Evolutionary conservation across 2,329 filamentous ascomycete genomes (phyloP).

Genomic region (Juglanconis sp.): DNA sequence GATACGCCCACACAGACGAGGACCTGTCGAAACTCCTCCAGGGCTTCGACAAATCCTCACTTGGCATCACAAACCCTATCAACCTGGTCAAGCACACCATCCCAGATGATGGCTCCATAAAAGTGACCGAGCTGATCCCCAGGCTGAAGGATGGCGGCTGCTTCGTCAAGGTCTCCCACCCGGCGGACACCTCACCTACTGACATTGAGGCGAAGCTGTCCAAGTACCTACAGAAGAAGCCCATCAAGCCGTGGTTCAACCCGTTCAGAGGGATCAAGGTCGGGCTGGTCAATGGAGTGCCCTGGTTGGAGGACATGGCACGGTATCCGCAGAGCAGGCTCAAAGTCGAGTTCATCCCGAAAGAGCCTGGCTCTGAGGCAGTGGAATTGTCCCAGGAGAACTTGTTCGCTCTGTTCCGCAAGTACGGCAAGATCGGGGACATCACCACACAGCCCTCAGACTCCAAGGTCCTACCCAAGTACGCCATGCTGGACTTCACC

Average conservation of each 20-base stretch:
- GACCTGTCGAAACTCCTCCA: constrained; percentile 50
- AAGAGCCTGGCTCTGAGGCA: constrained; percentile 64
- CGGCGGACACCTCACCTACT: constrained; percentile 27
- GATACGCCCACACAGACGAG: constrained; percentile 45
- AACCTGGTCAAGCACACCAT: constrained; percentile 59
- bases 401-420: constrained; percentile 81
- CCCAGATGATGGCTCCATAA: constrained; percentile 50
- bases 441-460: constrained; percentile 80
- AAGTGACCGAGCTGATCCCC: constrained; percentile 78
- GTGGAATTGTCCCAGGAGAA: constrained; percentile 83
- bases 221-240: constrained; percentile 63
- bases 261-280: constrained; percentile 70
- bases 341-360: constrained; percentile 80
- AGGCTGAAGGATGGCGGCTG: constrained; percentile 88
- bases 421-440: constrained; percentile 86
- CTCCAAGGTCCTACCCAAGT: constrained; percentile 79
- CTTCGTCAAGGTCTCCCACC: constrained; percentile 78
- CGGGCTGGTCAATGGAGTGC: constrained; percentile 74
- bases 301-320: constrained; percentile 86
- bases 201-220: constrained; percentile 42
- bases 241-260: constrained; percentile 86
- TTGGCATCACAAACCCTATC: constrained; percentile 51
- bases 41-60: constrained; percentile 47
- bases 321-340: constrained; percentile 69
- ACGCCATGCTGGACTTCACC: constrained; percentile 74